phyloP scores from a whole-genome alignment of 352 stramenopile genomes.

The Globisporangium emineosum region DNA sequence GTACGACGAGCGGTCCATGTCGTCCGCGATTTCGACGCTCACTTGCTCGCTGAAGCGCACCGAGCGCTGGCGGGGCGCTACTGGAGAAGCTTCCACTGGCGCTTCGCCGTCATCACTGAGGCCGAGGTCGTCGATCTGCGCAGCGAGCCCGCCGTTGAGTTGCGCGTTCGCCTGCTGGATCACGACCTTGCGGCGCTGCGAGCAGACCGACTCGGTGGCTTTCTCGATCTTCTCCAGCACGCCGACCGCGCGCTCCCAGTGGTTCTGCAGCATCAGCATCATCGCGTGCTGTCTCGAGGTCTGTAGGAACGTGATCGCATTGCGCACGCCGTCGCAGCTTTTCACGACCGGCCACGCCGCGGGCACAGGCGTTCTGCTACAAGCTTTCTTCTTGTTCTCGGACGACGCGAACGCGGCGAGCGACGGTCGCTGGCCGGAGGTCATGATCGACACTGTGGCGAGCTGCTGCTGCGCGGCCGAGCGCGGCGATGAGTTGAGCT shows the following conservation, averaged over 20 bases:
- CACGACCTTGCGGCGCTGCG: constrained; percentile 61
- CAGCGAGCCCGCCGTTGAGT: constrained; percentile 24
- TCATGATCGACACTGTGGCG: constrained; percentile 15
- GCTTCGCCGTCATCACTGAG: constrained; percentile 5
- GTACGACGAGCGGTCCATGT: constrained; percentile 64
- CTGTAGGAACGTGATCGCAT: constrained; percentile 60
- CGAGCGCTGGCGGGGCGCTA: constrained; percentile 16
- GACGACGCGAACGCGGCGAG: not conserved
- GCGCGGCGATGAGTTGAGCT: constrained; percentile 47
- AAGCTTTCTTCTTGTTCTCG: not conserved
- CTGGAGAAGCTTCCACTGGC: not conserved
- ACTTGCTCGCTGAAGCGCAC: constrained; percentile 68
- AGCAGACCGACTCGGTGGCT: constrained; percentile 61
- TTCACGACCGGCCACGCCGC: constrained; percentile 44
- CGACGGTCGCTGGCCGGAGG: constrained; percentile 16
- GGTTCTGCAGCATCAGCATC: constrained; percentile 73
- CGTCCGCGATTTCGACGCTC: constrained; percentile 38
- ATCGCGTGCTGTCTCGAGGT: constrained; percentile 72
- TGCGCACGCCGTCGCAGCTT: constrained; percentile 59
- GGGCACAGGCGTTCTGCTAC: not conserved
- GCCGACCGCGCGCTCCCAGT: constrained; percentile 69
- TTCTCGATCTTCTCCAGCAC: constrained; percentile 77
- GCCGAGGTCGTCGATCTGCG: constrained; percentile 34
- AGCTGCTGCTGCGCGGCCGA: constrained; percentile 19
- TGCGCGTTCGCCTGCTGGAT: constrained; percentile 55